Base-by-base conservation (phyloP, 176 grass and related monocot genomes). In the Oryza glaberrima region DNA sequence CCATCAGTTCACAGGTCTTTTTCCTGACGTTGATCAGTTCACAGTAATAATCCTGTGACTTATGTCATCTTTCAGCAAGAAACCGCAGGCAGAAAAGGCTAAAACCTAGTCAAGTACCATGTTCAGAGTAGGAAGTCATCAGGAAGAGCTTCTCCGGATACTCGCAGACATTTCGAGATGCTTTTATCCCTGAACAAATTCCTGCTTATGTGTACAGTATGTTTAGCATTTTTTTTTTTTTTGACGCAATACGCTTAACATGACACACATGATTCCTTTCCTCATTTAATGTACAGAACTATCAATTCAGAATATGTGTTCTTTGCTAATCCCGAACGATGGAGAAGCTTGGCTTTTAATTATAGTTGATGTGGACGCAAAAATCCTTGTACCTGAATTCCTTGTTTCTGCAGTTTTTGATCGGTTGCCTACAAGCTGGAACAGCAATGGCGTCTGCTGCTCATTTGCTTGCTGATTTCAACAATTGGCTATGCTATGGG, bases 381-480 rank as follows among this genome's bases (percentile, higher is more conserved):
- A 41, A 23, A 44, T 44, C 43, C 43, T 3, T 44, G 7, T 44
- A 44, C 43, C 43, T 44, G 43, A 44, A 44, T 44, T 63, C 19
- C 19, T 20, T 72, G 28, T 40, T 77, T 43, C 5, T 64, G 51
- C 11, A 19, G 86, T 22, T 70, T 49, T 10, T 3, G 14, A 47
- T 54, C 15, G 22, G 35, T 43, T 54, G 44, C n/a, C 34, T 25
- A 22, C 34, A 22, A 74, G 45, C 67, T 73, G 60, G 46, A 66
- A 65, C 23, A 65, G 16, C 30, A 40, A n/a, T 75, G 77, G 35
- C 40, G 43, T 80, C 28, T 64, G 28, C 84, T 11, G 40, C 69
- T 36, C 65, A 38, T 17, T 76, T 14, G 20, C 43, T 65, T 81
- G 45, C 65, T 80, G 41, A 80, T 14, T 5, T 82, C 6, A 20